Evolutionary conservation across 2,329 filamentous ascomycete genomes (phyloP), one percentile per base, ranked within the genome.

Genomic region (Phyllosticta citriasiana): DNA sequence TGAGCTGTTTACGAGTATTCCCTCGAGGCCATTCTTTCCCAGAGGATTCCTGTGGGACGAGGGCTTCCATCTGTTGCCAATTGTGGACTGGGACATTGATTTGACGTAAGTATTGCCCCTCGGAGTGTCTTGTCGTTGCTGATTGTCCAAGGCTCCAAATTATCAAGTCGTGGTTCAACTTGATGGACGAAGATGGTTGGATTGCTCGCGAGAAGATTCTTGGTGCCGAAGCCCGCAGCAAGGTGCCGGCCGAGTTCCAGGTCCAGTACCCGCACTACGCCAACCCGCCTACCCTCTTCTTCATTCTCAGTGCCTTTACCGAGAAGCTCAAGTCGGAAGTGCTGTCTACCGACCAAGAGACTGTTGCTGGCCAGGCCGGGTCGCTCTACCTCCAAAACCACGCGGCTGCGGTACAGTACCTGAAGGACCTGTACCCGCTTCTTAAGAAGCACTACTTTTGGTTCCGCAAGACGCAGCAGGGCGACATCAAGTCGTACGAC

Each of bases 21-120:
- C 94, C 0, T 97, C 93, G 8, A 82, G 94, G 4, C 89, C 94
- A 0, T 99, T 99, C 79, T 99, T 99, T 76, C 94, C 94, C 1
- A 84, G 94, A 64, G 94, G 94, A 0, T 99, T 99, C 73, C 80
- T 97, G 3, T 99, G 94, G 94, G 94, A 99, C 68, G 94, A 99
- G 73, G 94, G 94, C 0, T 99, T 97, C 76, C 94, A 99, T 70
- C 79, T 99, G 40, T 79, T 96, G 55, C 92, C 92, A 1, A 87
- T 99, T 59, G 83, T 91, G 22, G 93, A 99, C 66, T 99, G 92
- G 89, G 94, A 99, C 71, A 84, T 91, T 58, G 92, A 97, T 70
- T 81, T 97, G 57, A 85, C 88, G 77, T 79, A 70, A 58, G 76
- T 71, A 8, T 27, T 27, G 26, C 26, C 26, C 26, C 4, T 27